Conservation (phyloP, 2,329 filamentous ascomycete genomes). For the Myriosclerotinia curreyana region DNA sequence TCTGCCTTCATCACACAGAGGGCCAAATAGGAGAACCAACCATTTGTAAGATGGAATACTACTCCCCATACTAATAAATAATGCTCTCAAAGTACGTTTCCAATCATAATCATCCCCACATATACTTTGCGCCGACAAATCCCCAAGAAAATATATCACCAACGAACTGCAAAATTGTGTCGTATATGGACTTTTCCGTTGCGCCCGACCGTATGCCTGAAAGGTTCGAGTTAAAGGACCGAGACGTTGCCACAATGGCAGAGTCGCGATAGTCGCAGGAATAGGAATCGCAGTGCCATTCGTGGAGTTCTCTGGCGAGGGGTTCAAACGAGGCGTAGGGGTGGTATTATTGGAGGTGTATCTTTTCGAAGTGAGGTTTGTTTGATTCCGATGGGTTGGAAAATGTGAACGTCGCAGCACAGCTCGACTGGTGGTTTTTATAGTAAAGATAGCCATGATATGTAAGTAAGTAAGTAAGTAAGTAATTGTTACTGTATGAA, state of each 20-base stretch:
- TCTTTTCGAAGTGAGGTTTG: slow-evolving; percentile 27
- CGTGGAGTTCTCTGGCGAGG: slow-evolving; percentile 27
- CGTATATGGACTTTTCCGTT: slow-evolving; percentile 68
- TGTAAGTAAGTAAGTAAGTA: background rate
- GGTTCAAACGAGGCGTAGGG: slow-evolving; percentile 22
- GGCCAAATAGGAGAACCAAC: slow-evolving; percentile 48
- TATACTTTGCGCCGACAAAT: slow-evolving; percentile 73
- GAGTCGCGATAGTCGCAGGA: slow-evolving; percentile 43
- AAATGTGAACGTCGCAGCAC: slow-evolving; percentile 30
- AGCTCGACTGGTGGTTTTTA: slow-evolving; percentile 28
- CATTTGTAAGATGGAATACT: slow-evolving; percentile 80
- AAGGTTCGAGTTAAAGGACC: slow-evolving; percentile 54
- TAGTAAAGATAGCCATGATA: slow-evolving; percentile 31
- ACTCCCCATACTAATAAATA: slow-evolving; percentile 69
- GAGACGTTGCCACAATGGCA: slow-evolving; percentile 53
- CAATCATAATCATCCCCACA: slow-evolving; percentile 62
- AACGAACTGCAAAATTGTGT: slow-evolving; percentile 76
- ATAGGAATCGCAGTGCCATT: slow-evolving; percentile 43
- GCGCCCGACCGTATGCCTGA: slow-evolving; percentile 64
- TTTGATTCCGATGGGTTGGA: slow-evolving; percentile 23
- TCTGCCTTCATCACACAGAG: too few relatives aligned
- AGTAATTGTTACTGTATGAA: slow-evolving; percentile 21
- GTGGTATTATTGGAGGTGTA: slow-evolving; percentile 25
- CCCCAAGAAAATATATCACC: slow-evolving; percentile 74
- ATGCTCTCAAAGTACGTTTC: slow-evolving; percentile 63